Evolutionary conservation across 1,284 basidiomycete species (phyloP).

Genomic region (Ustilago cynodontis): DNA sequence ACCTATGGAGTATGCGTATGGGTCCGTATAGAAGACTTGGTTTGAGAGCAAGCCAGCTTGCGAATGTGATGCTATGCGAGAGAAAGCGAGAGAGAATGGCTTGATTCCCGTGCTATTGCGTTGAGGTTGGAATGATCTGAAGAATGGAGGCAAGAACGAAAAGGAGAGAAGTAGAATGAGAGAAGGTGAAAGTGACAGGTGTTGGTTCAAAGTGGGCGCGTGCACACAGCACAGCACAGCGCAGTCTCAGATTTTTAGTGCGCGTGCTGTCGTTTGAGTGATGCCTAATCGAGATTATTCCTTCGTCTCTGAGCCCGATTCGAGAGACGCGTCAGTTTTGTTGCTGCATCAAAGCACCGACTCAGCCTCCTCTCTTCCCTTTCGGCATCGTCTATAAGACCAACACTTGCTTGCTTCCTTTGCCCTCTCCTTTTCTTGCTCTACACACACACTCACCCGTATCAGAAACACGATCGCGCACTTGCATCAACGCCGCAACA

Average conservation of each 20-base stretch:
- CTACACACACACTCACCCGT: background rate
- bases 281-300: background rate
- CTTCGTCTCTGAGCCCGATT: background rate
- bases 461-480: too few relatives aligned
- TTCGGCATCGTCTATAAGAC: background rate
- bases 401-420: background rate
- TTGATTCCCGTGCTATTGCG: too few relatives aligned
- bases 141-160: background rate
- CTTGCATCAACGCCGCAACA: too few relatives aligned
- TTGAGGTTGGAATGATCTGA: too few relatives aligned
- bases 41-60: background rate
- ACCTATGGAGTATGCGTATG: too few relatives aligned
- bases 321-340: slow-evolving; percentile 14
- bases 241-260: background rate
- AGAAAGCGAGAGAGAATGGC: too few relatives aligned
- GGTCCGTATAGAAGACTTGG: too few relatives aligned
- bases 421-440: background rate
- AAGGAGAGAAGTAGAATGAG: background rate
- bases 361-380: slow-evolving; percentile 10
- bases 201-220: slow-evolving; percentile 11
- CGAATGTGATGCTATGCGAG: background rate
- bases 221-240: background rate
- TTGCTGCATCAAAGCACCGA: slow-evolving; percentile 10
- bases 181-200: background rate
- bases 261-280: slow-evolving; percentile 14